phyloP scores from a whole-genome alignment of 345 rosid genomes.

The Garcia nutans region DNA sequence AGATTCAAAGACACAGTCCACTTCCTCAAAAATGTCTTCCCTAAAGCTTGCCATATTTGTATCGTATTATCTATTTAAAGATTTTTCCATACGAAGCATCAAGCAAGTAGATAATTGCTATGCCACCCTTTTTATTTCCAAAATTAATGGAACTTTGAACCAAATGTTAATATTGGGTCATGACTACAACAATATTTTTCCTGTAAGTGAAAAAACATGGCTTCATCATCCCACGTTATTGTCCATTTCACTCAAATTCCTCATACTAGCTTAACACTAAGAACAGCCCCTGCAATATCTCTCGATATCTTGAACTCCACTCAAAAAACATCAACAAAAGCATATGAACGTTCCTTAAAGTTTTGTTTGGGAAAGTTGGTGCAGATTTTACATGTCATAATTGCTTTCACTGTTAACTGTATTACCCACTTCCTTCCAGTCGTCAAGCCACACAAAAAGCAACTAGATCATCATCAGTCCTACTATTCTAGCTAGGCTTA shows the following conservation, averaged over 20 bases:
- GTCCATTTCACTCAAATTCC: background rate
- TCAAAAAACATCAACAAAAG: background rate
- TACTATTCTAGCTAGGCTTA: background rate
- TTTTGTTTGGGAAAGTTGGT: background rate
- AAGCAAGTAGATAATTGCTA: background rate
- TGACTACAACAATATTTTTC: background rate
- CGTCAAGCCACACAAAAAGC: background rate
- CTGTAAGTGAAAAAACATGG: background rate
- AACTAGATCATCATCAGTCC: background rate
- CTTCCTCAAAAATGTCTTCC: background rate
- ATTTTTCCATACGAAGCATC: background rate
- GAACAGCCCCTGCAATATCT: background rate
- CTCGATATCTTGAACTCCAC: background rate
- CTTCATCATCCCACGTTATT: background rate
- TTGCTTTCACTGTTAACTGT: background rate
- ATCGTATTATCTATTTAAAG: background rate
- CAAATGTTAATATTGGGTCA: background rate
- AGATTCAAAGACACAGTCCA: background rate
- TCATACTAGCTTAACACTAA: no score
- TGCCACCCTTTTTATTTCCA: background rate
- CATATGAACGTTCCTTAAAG: background rate
- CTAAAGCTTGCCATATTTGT: background rate
- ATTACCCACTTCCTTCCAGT: background rate
- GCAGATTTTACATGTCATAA: no score
- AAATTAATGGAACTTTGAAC: background rate